Conservation (phyloP, 345 rosid genomes). For the Pugionium dolabratum region DNA sequence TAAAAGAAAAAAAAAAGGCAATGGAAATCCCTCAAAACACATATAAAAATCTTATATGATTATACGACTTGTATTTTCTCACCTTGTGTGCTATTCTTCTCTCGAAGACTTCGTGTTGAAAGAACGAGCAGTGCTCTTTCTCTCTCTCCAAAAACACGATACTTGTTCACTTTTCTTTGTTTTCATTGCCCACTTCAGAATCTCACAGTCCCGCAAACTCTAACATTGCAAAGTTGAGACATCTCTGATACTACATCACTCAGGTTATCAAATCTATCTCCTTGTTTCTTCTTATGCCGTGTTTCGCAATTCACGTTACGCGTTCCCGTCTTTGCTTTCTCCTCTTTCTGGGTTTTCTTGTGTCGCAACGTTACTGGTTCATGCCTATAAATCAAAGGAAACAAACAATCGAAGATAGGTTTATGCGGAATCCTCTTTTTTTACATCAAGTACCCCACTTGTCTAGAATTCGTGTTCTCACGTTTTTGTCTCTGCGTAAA, state of each 20-base stretch:
- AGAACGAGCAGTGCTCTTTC: constrained; percentile 37
- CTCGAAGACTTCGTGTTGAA: constrained; percentile 44
- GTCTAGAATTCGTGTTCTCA: constrained; percentile 42
- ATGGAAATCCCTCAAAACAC: constrained; percentile 21
- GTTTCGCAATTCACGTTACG: constrained; percentile 44
- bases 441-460: constrained; percentile 46
- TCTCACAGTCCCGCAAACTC: constrained; percentile 32
- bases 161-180: constrained; percentile 19
- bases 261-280: constrained; percentile 41
- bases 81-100: constrained; percentile 25
- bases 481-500: constrained; percentile 42
- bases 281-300: constrained; percentile 25
- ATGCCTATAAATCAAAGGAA: constrained; percentile 1
- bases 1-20: not conserved
- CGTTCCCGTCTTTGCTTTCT: constrained; percentile 16
- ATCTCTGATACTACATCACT: constrained; percentile 1
- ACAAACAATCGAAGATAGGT: constrained; percentile 35
- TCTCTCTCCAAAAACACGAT: constrained; percentile 22
- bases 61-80: constrained; percentile 21
- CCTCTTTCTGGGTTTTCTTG: constrained; percentile 26
- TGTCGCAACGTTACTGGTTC: constrained; percentile 32
- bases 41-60: constrained; percentile 8
- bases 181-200: constrained; percentile 22
- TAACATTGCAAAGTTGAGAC: constrained; percentile 35
- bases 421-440: constrained; percentile 38